Base-by-base conservation (phyloP, 1,139 yeast genomes). In the Candida sp. region DNA sequence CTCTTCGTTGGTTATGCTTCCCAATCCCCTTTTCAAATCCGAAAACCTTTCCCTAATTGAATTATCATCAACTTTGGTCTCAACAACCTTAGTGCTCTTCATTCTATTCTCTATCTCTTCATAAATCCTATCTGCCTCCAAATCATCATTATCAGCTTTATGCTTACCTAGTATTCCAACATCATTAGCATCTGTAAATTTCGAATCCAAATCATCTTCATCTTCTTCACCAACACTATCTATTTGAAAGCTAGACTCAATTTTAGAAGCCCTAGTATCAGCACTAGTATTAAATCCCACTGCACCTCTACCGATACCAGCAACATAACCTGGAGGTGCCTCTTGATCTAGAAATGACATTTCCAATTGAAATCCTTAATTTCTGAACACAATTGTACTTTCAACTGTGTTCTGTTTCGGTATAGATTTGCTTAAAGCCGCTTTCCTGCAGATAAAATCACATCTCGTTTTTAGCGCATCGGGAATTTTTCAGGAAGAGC, bases 301-400 rank as follows among this genome's bases (percentile, higher is more conserved):
- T 1, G 98, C 99, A 15, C 99, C 99, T 58, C 99, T 73, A 0
- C 98, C 99, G 6, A 90, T 67, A 29, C 99, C 99, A 1, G 98
- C 87, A 34, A 90, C 79, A 59, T 93, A 93, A 5, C 96, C 96
- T 3, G 85, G 80, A 0, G 99, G 99, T 0, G 98, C 85, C 49
- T 84, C 82, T 67, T 87, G 90, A 56, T 86, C 91, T 44, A 93
- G 72, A 63, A 93, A 93, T n/a, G 81, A 72, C 50, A 67, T 15
- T 9, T 29, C 30, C 39, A 37, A 15, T 15, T 15, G 19, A 15
- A 15, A 15, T 15, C 19, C 19, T 15, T 15, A 15, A 15, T 15
- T 15, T 15, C 19, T 15, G 19, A 15, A 15, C 19, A 15, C 19
- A 15, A 15, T 15, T 15, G 19, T 15, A 15, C 19, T 15, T 15